Base-by-base conservation (phyloP, 2,329 filamentous ascomycete species). In the Fusarium beomiforme region DNA sequence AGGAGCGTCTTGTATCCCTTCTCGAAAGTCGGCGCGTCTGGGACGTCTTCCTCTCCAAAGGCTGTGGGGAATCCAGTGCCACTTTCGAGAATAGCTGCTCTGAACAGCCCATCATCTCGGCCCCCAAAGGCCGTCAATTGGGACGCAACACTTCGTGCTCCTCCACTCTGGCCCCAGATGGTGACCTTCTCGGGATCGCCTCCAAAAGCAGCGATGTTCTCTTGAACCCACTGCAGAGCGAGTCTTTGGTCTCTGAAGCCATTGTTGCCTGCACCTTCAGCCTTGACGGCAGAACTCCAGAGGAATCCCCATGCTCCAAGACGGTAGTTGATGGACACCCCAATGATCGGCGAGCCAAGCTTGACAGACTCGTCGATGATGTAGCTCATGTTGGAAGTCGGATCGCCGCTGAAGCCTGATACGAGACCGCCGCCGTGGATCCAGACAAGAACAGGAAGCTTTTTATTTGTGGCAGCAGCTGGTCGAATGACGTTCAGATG, bases 291-390 rank as follows among this genome's bases (percentile, higher is more conserved):
- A 0, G 55, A 61, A 6, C 56, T 66, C 59, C 70, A 66, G 5
- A 73, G 44, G 2, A 56, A 73, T 0, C 71, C 71, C 63, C 67
- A 68, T 2, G 67, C 68, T 9, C 67, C 64, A 1, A 75, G 62
- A 12, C 72, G 64, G 17, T 75, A 74, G 54, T 75, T 75, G 13
- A 75, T 62, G 2, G 61, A 65, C 2, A 74, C 59, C 1, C 39
- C 69, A 3, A 74, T 68, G 0, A 74, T 69, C 0, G 72, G 72
- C 0, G 60, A 63, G 0, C 67, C 72, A 7, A 71, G 5, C 12
- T 73, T 68, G 1, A 73, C 62, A 8, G 70, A 73, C 16, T 70
- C 63, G 2, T 73, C 56, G 1, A 73, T 33, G 8, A 73, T 44
- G 8, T 43, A 65, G 16, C 55, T 60, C 0, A 73, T 19, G 42